Conservation (phyloP, 2,329 filamentous ascomycete genomes). For the Colletotrichum sp. region DNA sequence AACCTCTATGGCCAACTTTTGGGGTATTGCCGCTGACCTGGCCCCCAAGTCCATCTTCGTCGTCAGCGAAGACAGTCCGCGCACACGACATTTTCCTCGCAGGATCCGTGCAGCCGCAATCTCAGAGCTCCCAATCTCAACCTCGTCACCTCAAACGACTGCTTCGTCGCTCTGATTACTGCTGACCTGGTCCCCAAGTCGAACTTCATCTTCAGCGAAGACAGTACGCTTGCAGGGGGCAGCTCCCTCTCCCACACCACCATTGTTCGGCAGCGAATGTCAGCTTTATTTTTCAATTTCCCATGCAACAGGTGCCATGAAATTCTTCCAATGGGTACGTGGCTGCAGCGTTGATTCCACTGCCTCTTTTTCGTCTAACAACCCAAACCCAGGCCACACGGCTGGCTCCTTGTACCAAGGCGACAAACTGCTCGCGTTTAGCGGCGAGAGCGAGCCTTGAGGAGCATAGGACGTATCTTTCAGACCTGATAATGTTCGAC, state of each 20-base stretch:
- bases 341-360: not conserved
- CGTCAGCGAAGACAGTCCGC: too few relatives aligned
- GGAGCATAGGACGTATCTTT: constrained; percentile 72
- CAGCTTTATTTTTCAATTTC: not conserved
- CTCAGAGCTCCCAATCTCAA: too few relatives aligned
- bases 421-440: constrained; percentile 93
- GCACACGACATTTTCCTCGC: too few relatives aligned
- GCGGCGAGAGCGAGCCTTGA: constrained; percentile 96
- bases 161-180: too few relatives aligned
- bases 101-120: too few relatives aligned
- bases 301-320: not conserved
- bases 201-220: not conserved
- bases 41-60: too few relatives aligned
- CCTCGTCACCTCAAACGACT: too few relatives aligned
- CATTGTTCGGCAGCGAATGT: not conserved
- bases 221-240: too few relatives aligned
- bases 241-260: not conserved
- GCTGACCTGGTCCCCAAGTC: not conserved
- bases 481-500: too few relatives aligned
- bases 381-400: constrained; percentile 76
- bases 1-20: not conserved
- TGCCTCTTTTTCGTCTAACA: not conserved
- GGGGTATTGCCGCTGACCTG: not conserved
- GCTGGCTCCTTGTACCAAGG: constrained; percentile 93
- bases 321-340: not conserved